Percentiles rank a stretch among this genome's conserved stretches.
phyloP scores from a whole-genome alignment of 805 yeast species.

The Wickerhamiella qilinensis region DNA sequence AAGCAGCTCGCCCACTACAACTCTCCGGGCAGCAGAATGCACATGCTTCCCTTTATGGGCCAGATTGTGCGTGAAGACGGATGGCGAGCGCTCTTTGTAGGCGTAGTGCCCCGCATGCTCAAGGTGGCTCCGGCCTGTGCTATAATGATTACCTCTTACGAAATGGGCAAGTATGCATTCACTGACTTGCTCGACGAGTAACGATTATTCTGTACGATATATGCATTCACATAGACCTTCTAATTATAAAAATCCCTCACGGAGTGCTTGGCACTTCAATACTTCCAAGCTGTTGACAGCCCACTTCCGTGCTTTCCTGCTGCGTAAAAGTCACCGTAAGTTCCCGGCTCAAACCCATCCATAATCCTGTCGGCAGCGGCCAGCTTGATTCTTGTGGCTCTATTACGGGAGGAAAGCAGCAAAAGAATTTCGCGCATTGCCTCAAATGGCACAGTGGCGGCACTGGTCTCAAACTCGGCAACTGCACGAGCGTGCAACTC shows the following conservation, averaged over 20 bases:
- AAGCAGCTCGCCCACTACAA: slow-evolving; percentile 45
- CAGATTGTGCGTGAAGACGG: slow-evolving; percentile 64
- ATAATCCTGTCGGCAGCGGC: no score
- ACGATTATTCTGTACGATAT: no score
- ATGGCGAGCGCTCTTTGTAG: slow-evolving; percentile 66
- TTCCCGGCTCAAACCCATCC: no score
- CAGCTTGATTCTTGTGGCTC: background rate
- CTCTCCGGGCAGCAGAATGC: slow-evolving; percentile 14
- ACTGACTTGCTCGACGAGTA: no score
- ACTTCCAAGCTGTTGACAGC: no score
- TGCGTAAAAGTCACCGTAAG: no score
- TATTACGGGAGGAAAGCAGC: background rate
- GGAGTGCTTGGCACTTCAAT: no score
- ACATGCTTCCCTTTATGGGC: slow-evolving; percentile 54
- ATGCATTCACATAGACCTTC: no score
- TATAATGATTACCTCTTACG: slow-evolving; percentile 92
- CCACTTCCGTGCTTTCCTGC: no score
- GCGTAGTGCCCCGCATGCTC: slow-evolving; percentile 68
- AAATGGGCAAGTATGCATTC: slow-evolving; percentile 57
- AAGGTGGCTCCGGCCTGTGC: slow-evolving; percentile 97
- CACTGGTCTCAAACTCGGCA: background rate
- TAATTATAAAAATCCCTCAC: no score
- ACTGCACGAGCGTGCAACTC: background rate
- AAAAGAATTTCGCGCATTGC: background rate
- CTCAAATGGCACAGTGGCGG: background rate